Evolutionary conservation across 2,329 filamentous ascomycete species (phyloP), one percentile per base, ranked within the genome.

Genomic region (Fusarium fujikuroi): DNA sequence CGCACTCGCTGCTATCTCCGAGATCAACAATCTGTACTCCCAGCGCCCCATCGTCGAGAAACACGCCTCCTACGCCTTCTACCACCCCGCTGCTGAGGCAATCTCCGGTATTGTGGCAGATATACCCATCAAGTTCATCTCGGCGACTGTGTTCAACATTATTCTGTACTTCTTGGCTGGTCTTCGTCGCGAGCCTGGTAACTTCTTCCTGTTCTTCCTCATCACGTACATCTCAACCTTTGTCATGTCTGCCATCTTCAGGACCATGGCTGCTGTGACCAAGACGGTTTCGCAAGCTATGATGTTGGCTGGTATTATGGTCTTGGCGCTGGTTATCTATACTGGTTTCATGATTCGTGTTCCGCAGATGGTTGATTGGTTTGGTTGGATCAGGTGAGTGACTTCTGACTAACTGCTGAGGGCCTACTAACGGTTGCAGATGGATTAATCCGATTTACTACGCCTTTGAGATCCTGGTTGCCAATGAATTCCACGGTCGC

Each of bases 161-260:
- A 83, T 88, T 19, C 78, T 91, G 6, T 91, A 91, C 79, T 91
- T 91, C 74, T 77, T 91, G 75, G 79, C 86, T 2, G 84, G 84
- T 2, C 81, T 90, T 5, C 80, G 85, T 3, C 86, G 92, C 34
- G 87, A 89, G 57, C 84, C 92, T 0, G 89, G 87, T 2, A 84
- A 89, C 2, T 96, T 95, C 84, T 96, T 96, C 82, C 86, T 94
- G 70, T 96, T 92, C 83, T 87, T 92, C 70, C 83, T 96, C 23
- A 87, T 95, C 73, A 91, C 89, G 1, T 93, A 92, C 79, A 81
- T 90, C 21, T 86, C 88, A 2, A 93, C 90, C 0, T 85, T 95
- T 73, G 87, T 90, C 72, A 95, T 95, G 91, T 92, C 88, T 42
- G 93, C 92, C 81, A 85, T 94, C 44, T 95, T 95, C 84, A 87